phyloP scores from a whole-genome alignment of 2,329 filamentous ascomycete genomes.

The Tolypocladium inflatum region DNA sequence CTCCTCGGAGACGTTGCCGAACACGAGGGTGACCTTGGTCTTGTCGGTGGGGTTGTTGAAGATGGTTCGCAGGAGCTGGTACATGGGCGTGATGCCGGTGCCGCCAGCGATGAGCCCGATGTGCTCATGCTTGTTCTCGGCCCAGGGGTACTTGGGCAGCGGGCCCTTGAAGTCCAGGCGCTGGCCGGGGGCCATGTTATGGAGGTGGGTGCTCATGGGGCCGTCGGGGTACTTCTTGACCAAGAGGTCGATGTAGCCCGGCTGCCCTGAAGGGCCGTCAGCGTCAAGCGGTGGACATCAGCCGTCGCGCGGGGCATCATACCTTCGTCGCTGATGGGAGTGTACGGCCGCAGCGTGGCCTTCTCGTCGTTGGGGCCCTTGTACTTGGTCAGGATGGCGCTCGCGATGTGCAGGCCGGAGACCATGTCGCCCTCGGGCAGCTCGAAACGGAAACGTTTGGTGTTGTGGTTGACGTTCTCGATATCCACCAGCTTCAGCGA shows the following conservation, averaged over 20 bases:
- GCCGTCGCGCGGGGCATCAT: conserved; percentile 12
- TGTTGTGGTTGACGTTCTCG: conserved; percentile 84
- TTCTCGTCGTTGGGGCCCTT: conserved; percentile 77
- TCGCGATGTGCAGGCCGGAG: conserved; percentile 72
- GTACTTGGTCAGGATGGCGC: conserved; percentile 86
- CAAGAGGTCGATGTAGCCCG: conserved; percentile 78
- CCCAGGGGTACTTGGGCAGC: conserved; percentile 86
- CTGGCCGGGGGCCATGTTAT: conserved; percentile 74
- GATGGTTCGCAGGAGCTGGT: conserved; percentile 82
- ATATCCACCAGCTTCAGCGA: conserved; percentile 70
- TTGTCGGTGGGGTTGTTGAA: conserved; percentile 95
- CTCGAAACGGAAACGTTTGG: conserved; percentile 83
- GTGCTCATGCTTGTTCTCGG: conserved; percentile 86
- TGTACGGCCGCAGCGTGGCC: conserved; percentile 85
- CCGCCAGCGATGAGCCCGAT: conserved; percentile 84
- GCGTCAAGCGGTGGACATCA: neutral
- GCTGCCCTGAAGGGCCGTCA: conserved; percentile 42
- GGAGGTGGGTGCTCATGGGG: conserved; percentile 84
- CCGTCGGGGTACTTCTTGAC: conserved; percentile 88
- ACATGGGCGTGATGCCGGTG: conserved; percentile 97
- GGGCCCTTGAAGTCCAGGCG: conserved; percentile 88
- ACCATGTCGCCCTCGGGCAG: conserved; percentile 77
- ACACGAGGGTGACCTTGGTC: conserved; percentile 94
- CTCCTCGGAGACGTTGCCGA: conserved; percentile 80
- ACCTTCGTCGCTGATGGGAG: conserved; percentile 81